Base-by-base conservation (phyloP, 306 rosid species). In the Cotoneaster glaucophyllus region DNA sequence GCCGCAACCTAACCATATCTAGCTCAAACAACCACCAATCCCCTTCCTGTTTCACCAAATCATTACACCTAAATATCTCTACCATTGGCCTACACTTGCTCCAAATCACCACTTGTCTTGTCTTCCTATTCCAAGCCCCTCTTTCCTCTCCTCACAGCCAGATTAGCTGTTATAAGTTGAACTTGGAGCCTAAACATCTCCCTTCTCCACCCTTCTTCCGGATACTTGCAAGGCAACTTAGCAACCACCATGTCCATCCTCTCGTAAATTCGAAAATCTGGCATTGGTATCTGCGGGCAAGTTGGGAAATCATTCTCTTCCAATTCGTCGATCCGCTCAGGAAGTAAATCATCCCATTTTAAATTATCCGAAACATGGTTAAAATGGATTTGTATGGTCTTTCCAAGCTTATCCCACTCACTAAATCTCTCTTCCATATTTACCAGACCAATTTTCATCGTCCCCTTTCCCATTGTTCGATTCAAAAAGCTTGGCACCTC, bases 281-380 rank as follows among this genome's bases (percentile, higher is more conserved):
- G 97, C 91, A 95, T 90, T 8, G 97, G 90, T 66, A 95, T 71
- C 75, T 92, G 96, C 0, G 97, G 97, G 31, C 98, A 95, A 1
- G 90, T 52, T 11, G 96, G 88, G 1, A 89, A 93, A 1, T 92
- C 96, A 8, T 78, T 84, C 24, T 87, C 97, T 84, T 95, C 98
- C 66, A 92, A 97, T 62, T 95, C 96, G 18, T 95, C 98, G 22
- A 95, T 86, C 97, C 97, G 90, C 78, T 92, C 97, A 0, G 99
- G 98, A 70, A 87, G 90, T 66, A 95, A 77, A 22, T 90, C 93
- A 18, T 91, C 88, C 99, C 99, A 95, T 50, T 95, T 88, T 85
- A 95, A 90, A 45, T 67, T 31, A 53, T 87, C 63, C 1, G 97
- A 86, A 10, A 88, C 97, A 67, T 41, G 85, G 29, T 95, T 88